A percentile compares a stretch with the other conserved stretches of the same genome.
phyloP scores from a whole-genome alignment of 441 rosid genomes.

The Erodium chrysanthum region DNA sequence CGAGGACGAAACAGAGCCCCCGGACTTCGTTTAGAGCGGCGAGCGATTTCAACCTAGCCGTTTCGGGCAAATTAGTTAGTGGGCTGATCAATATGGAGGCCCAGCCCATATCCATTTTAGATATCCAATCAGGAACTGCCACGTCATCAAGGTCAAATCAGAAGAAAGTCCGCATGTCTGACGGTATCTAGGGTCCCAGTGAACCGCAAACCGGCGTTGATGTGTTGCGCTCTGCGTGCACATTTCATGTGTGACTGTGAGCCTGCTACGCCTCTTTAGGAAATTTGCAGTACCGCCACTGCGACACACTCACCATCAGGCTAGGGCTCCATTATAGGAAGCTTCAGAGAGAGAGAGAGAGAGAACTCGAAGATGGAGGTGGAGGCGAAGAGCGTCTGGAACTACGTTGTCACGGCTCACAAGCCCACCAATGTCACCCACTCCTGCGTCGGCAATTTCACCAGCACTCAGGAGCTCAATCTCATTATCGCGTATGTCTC shows the following conservation, averaged over 20 bases:
- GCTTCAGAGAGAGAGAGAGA: slow-evolving; percentile 2
- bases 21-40: no score
- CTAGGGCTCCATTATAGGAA: slow-evolving; percentile 4
- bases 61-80: no score
- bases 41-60: no score
- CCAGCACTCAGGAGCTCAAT: slow-evolving; percentile 82
- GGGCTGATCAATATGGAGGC: no score
- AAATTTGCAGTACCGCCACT: neutral
- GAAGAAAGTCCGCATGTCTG: neutral
- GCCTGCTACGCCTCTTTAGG: neutral
- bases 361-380: neutral
- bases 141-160: neutral
- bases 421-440: slow-evolving; percentile 94
- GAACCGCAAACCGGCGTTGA: neutral
- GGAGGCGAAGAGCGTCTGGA: slow-evolving; percentile 67
- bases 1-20: no score
- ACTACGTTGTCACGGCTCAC: slow-evolving; percentile 97
- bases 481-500: slow-evolving; percentile 70
- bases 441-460: slow-evolving; percentile 98
- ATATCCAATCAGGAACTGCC: neutral
- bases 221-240: neutral
- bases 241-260: neutral
- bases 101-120: no score
- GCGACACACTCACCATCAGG: neutral
- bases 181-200: slow-evolving; percentile 1